phyloP scores from a whole-genome alignment of 1,139 yeast genomes.

The Chernovozyma sophiae-reginae region DNA sequence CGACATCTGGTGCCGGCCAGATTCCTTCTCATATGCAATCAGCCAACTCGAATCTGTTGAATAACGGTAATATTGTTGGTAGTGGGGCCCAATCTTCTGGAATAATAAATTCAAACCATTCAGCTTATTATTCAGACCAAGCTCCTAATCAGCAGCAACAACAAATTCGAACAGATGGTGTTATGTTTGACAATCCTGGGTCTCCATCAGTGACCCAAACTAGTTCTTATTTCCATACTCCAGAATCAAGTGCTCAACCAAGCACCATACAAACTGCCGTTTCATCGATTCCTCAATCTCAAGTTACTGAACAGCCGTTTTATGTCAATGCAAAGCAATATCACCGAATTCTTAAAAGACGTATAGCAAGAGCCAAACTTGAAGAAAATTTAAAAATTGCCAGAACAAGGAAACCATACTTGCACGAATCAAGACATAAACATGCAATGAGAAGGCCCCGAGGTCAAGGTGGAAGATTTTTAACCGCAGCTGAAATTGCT shows the following conservation, averaged over 20 bases:
- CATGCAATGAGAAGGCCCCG: slow-evolving; percentile 99
- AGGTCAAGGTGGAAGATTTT: slow-evolving; percentile 96
- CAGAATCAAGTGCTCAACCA: slow-evolving; percentile 7
- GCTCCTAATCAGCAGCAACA: not conserved
- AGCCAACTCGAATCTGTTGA: not conserved
- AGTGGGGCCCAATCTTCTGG: not conserved
- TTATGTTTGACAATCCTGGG: slow-evolving; percentile 6
- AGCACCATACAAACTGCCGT: slow-evolving; percentile 8
- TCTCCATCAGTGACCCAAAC: slow-evolving; percentile 7
- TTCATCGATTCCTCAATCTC: slow-evolving; percentile 10
- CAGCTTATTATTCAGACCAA: not conserved
- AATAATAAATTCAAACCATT: not conserved
- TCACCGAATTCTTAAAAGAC: slow-evolving; percentile 86
- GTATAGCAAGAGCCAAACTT: slow-evolving; percentile 88
- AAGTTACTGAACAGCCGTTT: slow-evolving; percentile 74
- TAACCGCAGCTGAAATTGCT: slow-evolving; percentile 96
- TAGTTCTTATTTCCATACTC: slow-evolving; percentile 7
- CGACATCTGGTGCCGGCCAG: slow-evolving; percentile 7
- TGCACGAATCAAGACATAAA: slow-evolving; percentile 96
- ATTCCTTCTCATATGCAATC: not conserved
- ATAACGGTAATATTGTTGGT: not conserved
- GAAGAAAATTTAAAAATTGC: slow-evolving; percentile 87
- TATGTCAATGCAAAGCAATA: slow-evolving; percentile 98
- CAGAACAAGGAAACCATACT: slow-evolving; percentile 86
- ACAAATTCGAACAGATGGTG: slow-evolving; percentile 1